phyloP scores from a whole-genome alignment of 257 asterid genomes.

The Leptodermis oblonga region DNA sequence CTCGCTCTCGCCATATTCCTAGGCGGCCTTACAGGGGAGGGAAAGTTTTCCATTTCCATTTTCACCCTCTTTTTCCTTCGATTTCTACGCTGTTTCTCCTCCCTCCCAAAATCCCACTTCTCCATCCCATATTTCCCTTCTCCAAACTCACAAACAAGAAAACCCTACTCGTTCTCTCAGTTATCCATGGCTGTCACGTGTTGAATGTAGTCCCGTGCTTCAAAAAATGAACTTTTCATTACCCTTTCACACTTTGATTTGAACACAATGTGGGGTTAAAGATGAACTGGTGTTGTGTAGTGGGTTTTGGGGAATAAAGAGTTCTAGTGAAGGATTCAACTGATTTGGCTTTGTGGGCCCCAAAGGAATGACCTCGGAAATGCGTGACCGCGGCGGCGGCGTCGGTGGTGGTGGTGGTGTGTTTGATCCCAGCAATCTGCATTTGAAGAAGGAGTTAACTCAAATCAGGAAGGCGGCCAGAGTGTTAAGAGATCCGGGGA shows the following conservation, averaged over 20 bases:
- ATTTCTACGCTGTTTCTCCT: constrained; percentile 8
- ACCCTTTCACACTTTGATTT: background rate
- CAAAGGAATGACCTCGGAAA: constrained; percentile 20
- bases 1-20: background rate
- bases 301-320: constrained; percentile 3
- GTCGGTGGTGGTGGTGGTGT: constrained; percentile 23
- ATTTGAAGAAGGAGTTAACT: constrained; percentile 89
- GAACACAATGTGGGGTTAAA: constrained; percentile 19
- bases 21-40: constrained; percentile 9
- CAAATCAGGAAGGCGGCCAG: constrained; percentile 89
- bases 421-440: constrained; percentile 82
- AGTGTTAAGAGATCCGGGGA: constrained; percentile 85
- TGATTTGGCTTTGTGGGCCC: constrained; percentile 14
- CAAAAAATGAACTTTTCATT: background rate
- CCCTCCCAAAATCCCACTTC: background rate
- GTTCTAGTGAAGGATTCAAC: constrained; percentile 1
- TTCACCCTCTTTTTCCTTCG: constrained; percentile 9
- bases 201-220: background rate
- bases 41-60: background rate
- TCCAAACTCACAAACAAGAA: background rate
- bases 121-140: background rate
- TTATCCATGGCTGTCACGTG: background rate
- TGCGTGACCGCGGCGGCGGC: constrained; percentile 29
- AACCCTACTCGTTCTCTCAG: constrained; percentile 3
- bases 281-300: constrained; percentile 10